Evolutionary conservation across 2,329 filamentous ascomycete species (phyloP).

Genomic region (Myriosclerotinia curreyana): DNA sequence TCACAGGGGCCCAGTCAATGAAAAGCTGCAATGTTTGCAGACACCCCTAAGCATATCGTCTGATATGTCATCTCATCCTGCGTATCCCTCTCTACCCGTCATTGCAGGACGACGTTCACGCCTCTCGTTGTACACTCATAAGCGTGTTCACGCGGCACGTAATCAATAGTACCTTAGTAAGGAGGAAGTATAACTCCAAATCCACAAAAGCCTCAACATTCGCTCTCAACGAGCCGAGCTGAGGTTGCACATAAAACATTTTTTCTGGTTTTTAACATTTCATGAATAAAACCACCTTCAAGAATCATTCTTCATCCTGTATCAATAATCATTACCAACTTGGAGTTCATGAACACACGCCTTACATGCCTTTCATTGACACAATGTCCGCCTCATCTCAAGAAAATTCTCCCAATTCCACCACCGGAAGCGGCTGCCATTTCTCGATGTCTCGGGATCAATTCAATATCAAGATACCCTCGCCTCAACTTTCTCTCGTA

Average conservation of each 20-base stretch:
- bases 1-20: constrained; percentile 28
- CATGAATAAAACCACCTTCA: constrained; percentile 6
- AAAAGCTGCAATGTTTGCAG: constrained; percentile 22
- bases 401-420: constrained; percentile 36
- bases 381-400: constrained; percentile 38
- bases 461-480: constrained; percentile 36
- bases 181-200: constrained; percentile 30
- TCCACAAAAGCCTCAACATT: constrained; percentile 23
- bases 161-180: constrained; percentile 27
- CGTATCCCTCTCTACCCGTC: constrained; percentile 3
- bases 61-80: constrained; percentile 31
- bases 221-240: constrained; percentile 13
- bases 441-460: constrained; percentile 38
- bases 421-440: constrained; percentile 29
- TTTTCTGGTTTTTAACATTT: background rate
- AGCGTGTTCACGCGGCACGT: constrained; percentile 29
- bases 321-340: background rate
- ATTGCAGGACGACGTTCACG: constrained; percentile 9
- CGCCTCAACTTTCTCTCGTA: constrained; percentile 33
- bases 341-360: constrained; percentile 27
- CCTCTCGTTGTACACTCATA: constrained; percentile 6
- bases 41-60: constrained; percentile 32
- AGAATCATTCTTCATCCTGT: background rate
- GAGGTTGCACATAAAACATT: constrained; percentile 19
- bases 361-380: constrained; percentile 24